Base-by-base conservation (phyloP, 1,284 basidiomycete genomes). In the Cutaneotrichosporon sp. region DNA sequence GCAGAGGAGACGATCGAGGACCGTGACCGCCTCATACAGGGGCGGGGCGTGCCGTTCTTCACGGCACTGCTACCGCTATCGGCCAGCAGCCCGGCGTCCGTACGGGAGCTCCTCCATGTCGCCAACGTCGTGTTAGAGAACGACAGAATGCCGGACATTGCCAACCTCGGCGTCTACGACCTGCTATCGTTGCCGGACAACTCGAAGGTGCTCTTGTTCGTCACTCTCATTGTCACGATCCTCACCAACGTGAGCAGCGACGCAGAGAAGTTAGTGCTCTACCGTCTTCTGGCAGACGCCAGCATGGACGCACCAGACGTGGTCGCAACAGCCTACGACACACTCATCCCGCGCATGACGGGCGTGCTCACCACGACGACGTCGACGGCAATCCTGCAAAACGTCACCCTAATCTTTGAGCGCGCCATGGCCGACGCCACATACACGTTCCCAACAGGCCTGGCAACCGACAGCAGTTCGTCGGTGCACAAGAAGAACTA, bases 261-360 rank as follows among this genome's bases (percentile, higher is more conserved):
- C 72, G 82, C 84, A 1, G 92, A 96, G 80, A 88, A 88, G 16
- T 87, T 92, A 71, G 88, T 94, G 60, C 77, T 94, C 55, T 93
- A 90, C 75, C 84, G 84, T 55, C 78, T 94, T 40, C 82, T 96
- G 36, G 86, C 90, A 31, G 89, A 92, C 53, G 85, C 92, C n/a
- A 86, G 87, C 30, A 79, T 82, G 13, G 79, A 83, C 26, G 89
- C 87, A 79, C 91, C 91, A 0, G 89, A 92, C 26, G 84, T 88
- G 13, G 83, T 91, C n/a, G 83, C 86, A 4, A 84, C 90, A 76
- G 84, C 86, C 90, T 92, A 91, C 72, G 90, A 92, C 64, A 85
- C 85, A 52, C 75, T 93, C 56, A 87, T 91, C 72, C 90, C 91
- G 60, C 87, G 87, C 66, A 87, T 93, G 74, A 88, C 87, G 67